phyloP scores from a whole-genome alignment of 371 early-diverging fungal genomes.

The Apophysomyces variabilis region DNA sequence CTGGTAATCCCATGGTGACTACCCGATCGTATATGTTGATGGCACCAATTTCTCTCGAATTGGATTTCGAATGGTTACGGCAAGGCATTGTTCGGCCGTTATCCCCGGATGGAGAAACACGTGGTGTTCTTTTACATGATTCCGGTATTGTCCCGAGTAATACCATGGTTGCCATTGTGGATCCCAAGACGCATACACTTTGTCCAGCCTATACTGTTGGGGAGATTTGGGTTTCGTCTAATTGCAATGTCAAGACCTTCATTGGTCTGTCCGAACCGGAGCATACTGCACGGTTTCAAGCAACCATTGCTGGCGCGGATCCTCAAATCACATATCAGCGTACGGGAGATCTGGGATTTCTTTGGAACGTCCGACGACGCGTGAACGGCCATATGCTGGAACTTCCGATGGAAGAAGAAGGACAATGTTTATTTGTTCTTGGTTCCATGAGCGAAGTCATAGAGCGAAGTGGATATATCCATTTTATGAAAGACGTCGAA shows the following conservation, averaged over 20 bases:
- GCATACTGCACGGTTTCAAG: conserved; percentile 27
- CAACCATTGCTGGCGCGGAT: conserved; percentile 64
- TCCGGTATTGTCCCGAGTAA: conserved; percentile 75
- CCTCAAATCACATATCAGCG: conserved; percentile 67
- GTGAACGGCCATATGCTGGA: conserved; percentile 15
- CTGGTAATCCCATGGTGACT: conserved; percentile 75
- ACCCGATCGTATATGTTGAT: conserved; percentile 78
- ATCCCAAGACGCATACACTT: conserved; percentile 65
- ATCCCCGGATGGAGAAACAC: conserved; percentile 51
- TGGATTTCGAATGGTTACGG: conserved; percentile 67
- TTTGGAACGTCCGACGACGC: conserved; percentile 57
- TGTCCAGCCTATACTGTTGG: conserved; percentile 75
- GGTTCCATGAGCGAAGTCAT: conserved; percentile 73
- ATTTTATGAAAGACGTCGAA: conserved; percentile 79
- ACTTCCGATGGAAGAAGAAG: conserved; percentile 46
- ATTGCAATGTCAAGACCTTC: conserved; percentile 57
- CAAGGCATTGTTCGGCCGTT: conserved; percentile 63
- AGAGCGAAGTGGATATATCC: conserved; percentile 63
- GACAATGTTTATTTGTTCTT: conserved; percentile 74
- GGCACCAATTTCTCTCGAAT: conserved; percentile 63
- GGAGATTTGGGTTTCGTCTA: conserved; percentile 86
- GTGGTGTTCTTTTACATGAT: conserved; percentile 72
- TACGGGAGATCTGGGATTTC: conserved; percentile 84
- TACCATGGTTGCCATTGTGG: conserved; percentile 84
- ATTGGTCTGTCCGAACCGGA: conserved; percentile 27